Conservation (phyloP, 2,329 filamentous ascomycete species). For the Paramyrothecium roridum region DNA sequence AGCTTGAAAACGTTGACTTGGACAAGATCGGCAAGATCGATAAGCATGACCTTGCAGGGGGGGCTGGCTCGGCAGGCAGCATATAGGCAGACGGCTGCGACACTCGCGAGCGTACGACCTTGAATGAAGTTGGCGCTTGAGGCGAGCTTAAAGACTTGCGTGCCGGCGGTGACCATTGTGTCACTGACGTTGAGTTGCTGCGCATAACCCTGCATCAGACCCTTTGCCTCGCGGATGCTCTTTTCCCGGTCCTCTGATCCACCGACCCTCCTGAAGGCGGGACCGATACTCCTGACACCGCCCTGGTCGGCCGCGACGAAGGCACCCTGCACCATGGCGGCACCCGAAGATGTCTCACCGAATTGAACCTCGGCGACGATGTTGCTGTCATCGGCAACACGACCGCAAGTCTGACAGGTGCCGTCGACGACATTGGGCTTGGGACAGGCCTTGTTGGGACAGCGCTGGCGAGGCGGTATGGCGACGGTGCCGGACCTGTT, state of each 20-base stretch:
- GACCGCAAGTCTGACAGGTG: slow-evolving; percentile 81
- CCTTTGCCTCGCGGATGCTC: slow-evolving; percentile 55
- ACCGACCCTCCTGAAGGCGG: slow-evolving; percentile 58
- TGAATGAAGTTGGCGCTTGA: slow-evolving; percentile 76
- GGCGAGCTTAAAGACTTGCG: slow-evolving; percentile 74
- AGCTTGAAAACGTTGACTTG: slow-evolving; percentile 89
- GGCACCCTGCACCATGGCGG: slow-evolving; percentile 86
- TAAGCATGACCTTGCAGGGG: slow-evolving; percentile 85
- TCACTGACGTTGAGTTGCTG: slow-evolving; percentile 59
- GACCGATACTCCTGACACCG: slow-evolving; percentile 65
- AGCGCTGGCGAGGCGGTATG: slow-evolving; percentile 37
- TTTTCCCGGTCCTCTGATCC: slow-evolving; percentile 57
- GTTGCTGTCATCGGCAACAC: slow-evolving; percentile 77
- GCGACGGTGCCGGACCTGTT: slow-evolving; percentile 27
- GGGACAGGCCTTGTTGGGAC: slow-evolving; percentile 59
- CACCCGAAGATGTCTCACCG: slow-evolving; percentile 80
- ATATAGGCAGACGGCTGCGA: slow-evolving; percentile 89
- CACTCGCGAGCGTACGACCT: slow-evolving; percentile 79
- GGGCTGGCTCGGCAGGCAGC: slow-evolving; percentile 77
- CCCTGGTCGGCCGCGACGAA: slow-evolving; percentile 85
- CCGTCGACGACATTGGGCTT: slow-evolving; percentile 61
- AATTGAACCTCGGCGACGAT: slow-evolving; percentile 93
- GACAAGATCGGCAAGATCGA: slow-evolving; percentile 85
- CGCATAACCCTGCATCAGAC: slow-evolving; percentile 61
- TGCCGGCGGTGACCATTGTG: slow-evolving; percentile 60